Conservation (phyloP, 2,329 filamentous ascomycete genomes). For the Phyllosticta citribraziliensis region DNA sequence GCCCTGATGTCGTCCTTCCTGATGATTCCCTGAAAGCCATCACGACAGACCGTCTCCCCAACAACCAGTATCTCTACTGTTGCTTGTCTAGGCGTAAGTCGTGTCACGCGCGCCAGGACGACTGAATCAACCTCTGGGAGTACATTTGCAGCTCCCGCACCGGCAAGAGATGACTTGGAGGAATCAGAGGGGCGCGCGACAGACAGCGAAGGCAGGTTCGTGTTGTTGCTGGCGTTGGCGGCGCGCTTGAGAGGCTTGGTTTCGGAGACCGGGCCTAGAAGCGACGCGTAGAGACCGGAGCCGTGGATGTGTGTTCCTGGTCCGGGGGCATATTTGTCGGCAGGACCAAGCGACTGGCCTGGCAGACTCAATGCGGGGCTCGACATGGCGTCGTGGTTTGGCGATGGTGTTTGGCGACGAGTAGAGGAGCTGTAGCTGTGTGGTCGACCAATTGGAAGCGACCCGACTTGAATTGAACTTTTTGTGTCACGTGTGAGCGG, state of each 20-base stretch:
- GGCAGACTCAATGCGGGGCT: slow-evolving; percentile 55
- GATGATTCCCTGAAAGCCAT: slow-evolving; percentile 74
- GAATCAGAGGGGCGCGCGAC: slow-evolving; percentile 19
- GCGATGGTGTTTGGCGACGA: neutral
- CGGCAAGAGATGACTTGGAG: slow-evolving; percentile 2
- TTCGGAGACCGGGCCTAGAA: slow-evolving; percentile 56
- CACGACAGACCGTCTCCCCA: slow-evolving; percentile 50
- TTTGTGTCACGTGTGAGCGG: slow-evolving; percentile 5
- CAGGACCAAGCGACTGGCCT: slow-evolving; percentile 66
- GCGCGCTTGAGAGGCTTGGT: slow-evolving; percentile 32
- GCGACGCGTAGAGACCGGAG: slow-evolving; percentile 67
- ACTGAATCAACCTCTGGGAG: slow-evolving; percentile 72
- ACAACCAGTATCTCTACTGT: slow-evolving; percentile 80
- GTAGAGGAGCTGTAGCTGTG: neutral
- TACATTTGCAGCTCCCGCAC: slow-evolving; percentile 51
- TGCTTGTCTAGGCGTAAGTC: slow-evolving; percentile 76
- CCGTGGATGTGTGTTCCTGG: slow-evolving; percentile 76
- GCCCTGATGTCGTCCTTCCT: slow-evolving; percentile 82
- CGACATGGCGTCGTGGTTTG: slow-evolving; percentile 18
- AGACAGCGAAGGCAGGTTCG: slow-evolving; percentile 26
- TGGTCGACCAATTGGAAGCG: neutral
- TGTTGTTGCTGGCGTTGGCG: slow-evolving; percentile 48
- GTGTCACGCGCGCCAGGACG: slow-evolving; percentile 76
- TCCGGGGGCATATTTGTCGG: slow-evolving; percentile 59
- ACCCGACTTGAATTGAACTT: neutral